phyloP scores from a whole-genome alignment of 148 eudicot genomes.

The Suaeda aralocaspica region DNA sequence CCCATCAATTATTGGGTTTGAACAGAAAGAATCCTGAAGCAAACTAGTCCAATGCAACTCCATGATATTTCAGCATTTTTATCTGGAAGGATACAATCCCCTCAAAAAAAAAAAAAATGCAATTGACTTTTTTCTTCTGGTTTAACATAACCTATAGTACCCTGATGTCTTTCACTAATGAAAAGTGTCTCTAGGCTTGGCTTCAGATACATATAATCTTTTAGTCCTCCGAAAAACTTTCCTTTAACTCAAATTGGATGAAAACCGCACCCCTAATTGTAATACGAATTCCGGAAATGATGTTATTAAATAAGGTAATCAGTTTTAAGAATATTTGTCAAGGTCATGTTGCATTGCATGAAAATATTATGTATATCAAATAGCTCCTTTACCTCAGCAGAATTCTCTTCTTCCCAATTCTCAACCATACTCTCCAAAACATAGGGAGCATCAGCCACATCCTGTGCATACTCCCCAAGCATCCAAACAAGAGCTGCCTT shows the following conservation, averaged over 20 bases:
- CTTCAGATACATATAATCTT: neutral
- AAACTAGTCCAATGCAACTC: neutral
- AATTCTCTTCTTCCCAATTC: constrained; percentile 93
- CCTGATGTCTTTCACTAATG: neutral
- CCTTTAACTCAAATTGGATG: neutral
- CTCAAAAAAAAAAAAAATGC: no score
- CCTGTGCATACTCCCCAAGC: constrained; percentile 98
- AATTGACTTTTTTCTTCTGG: neutral
- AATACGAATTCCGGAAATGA: neutral
- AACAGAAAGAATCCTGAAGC: neutral
- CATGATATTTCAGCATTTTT: neutral
- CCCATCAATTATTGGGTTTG: neutral
- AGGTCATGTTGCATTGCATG: neutral
- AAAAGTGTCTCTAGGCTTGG: neutral
- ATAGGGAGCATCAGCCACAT: constrained; percentile 97
- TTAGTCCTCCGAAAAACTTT: neutral
- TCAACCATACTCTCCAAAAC: constrained; percentile 75
- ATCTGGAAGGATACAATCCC: neutral
- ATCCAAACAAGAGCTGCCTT: constrained; percentile 99
- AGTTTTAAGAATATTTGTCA: neutral
- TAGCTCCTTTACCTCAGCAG: constrained; percentile 72
- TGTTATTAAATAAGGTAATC: neutral
- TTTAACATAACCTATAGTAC: neutral
- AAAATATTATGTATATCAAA: neutral
- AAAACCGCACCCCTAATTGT: neutral